Percentiles rank a stretch among this genome's conserved stretches.
phyloP scores from a whole-genome alignment of 1,284 basidiomycete species.

The Rhodotorula sp. region DNA sequence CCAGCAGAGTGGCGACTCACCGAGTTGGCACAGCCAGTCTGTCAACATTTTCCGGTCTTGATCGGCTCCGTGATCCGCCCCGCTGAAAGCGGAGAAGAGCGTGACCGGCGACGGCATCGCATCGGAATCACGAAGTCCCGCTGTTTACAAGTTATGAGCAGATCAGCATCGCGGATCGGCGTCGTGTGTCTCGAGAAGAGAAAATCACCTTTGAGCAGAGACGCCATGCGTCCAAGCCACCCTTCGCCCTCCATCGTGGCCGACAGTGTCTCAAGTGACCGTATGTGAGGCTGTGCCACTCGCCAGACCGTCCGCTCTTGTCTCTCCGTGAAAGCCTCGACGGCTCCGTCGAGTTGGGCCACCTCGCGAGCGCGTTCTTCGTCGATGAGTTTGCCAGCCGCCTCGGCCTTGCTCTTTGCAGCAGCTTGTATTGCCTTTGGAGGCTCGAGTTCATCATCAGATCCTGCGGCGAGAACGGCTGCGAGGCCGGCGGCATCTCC shows the following conservation, averaged over 20 bases:
- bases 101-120: background rate
- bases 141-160: background rate
- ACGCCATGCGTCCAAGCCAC: constrained; percentile 11
- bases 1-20: background rate
- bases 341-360: background rate
- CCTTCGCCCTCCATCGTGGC: constrained; percentile 3
- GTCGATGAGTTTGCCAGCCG: constrained; percentile 3
- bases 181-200: background rate
- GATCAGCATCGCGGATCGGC: too few relatives aligned
- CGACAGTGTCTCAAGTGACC: background rate
- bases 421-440: background rate
- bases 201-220: background rate
- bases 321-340: constrained; percentile 4
- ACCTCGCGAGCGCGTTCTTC: constrained; percentile 13
- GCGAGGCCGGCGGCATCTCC: background rate
- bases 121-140: background rate
- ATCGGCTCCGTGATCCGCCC: background rate
- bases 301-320: constrained; percentile 11
- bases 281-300: background rate
- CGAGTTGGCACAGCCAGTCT: background rate
- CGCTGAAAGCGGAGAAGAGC: background rate
- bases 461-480: background rate
- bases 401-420: constrained; percentile 7
- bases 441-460: background rate
- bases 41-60: constrained; percentile 2